Evolutionary conservation across 78 protist species (phyloP).

Genomic region (Parvularia atlantis): DNA sequence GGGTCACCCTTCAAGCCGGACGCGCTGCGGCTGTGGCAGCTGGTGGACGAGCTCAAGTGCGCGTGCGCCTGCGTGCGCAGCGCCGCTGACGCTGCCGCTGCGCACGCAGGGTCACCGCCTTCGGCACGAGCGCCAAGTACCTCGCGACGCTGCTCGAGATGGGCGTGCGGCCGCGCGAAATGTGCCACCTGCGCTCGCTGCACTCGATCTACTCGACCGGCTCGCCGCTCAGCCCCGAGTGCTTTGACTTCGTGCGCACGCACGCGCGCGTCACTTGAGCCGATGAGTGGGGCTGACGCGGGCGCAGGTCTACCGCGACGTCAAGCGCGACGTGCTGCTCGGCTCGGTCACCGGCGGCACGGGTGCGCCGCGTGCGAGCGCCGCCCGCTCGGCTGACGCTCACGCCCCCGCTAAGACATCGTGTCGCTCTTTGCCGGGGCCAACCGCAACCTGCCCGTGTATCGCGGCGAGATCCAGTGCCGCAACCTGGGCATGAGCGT

Average conservation of each 20-base stretch:
- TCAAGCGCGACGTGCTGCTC: slow-evolving; percentile 10
- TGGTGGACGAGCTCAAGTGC: background rate
- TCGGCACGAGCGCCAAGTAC: slow-evolving; percentile 29
- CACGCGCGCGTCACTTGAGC: too few species aligned
- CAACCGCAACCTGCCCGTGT: slow-evolving; percentile 15
- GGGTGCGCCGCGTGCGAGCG: too few species aligned
- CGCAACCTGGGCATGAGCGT: slow-evolving; percentile 19
- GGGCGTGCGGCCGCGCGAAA: background rate
- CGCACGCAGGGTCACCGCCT: background rate
- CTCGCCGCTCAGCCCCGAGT: slow-evolving; percentile 30
- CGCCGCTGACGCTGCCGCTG: too few species aligned
- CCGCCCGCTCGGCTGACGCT: too few species aligned
- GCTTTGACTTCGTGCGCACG: slow-evolving; percentile 34
- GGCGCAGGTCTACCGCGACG: slow-evolving; percentile 13
- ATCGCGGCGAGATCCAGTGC: slow-evolving; percentile 23
- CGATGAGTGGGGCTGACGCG: too few species aligned
- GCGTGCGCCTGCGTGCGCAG: background rate
- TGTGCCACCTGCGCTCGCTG: background rate
- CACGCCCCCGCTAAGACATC: too few species aligned
- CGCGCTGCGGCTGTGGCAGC: background rate
- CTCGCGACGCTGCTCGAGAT: slow-evolving; percentile 4
- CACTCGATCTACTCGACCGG: slow-evolving; percentile 33
- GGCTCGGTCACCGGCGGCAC: slow-evolving; percentile 29
- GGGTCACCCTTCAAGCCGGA: slow-evolving; percentile 23
- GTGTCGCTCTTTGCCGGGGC: slow-evolving; percentile 15